These are phyloP conservation scores for Candida ficus DNA, from an alignment of 805 yeast genomes.

Conservation along the genomic window DNA sequence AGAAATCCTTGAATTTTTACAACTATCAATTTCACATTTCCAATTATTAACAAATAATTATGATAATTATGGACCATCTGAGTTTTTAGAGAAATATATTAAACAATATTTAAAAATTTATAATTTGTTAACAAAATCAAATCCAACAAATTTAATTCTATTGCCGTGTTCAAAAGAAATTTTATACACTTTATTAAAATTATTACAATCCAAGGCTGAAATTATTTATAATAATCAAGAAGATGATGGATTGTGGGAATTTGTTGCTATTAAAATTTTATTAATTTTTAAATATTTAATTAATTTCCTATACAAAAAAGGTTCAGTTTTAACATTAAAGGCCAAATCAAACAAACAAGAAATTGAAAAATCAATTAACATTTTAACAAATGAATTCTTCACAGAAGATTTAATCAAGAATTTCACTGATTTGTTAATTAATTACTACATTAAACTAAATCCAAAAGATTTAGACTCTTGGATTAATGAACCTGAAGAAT, in stretches of 20 bases:
- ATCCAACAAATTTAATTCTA: constrained; percentile 67
- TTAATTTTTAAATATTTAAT: constrained; percentile 60
- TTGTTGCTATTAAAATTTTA: constrained; percentile 60
- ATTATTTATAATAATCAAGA: constrained; percentile 53
- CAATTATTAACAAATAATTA: constrained; percentile 49
- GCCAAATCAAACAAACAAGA: constrained; percentile 64
- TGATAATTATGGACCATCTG: constrained; percentile 38
- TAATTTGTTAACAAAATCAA: constrained; percentile 48
- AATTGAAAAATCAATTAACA: constrained; percentile 48
- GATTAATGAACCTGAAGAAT: constrained; percentile 87
- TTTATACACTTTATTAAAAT: constrained; percentile 51
- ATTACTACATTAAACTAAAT: constrained; percentile 67
- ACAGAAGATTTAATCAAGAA: constrained; percentile 50
- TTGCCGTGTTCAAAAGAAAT: constrained; percentile 60
- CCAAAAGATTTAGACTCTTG: constrained; percentile 79
- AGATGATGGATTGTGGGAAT: constrained; percentile 67
- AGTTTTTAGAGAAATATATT: constrained; percentile 59
- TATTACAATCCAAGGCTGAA: constrained; percentile 62
- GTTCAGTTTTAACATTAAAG: constrained; percentile 56
- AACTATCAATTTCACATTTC: constrained; percentile 51
- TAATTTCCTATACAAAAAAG: constrained; percentile 56
- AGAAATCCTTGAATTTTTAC: constrained; percentile 57
- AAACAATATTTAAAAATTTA: constrained; percentile 74
- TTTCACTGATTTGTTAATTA: constrained; percentile 61
- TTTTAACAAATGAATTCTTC: constrained; percentile 51